A percentile compares a stretch with the other conserved stretches of the same genome.
Evolutionary conservation across 202 grass and related monocot genomes (phyloP).

Genomic region (Setaria italica): DNA sequence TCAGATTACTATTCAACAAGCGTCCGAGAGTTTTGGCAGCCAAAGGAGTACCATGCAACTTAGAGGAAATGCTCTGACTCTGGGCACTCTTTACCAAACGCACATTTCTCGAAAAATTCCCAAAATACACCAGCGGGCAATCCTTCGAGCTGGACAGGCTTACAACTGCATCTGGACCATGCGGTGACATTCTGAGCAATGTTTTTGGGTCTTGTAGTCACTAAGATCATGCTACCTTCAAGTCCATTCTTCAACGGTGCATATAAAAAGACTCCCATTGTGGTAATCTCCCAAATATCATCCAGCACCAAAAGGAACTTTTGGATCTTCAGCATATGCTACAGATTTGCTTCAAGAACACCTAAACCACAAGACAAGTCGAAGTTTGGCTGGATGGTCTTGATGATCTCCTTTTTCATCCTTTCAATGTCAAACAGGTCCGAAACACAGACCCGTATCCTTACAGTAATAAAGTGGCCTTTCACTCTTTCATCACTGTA

Average conservation of each 20-base stretch:
- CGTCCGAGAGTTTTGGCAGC: constrained; percentile 53
- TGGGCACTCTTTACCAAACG: background rate
- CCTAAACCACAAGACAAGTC: background rate
- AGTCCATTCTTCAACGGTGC: constrained; percentile 16
- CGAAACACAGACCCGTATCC: constrained; percentile 57
- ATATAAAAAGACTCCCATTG: constrained; percentile 16
- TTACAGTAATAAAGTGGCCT: constrained; percentile 10
- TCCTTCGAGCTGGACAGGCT: background rate
- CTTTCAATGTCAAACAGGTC: constrained; percentile 43
- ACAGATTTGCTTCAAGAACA: background rate
- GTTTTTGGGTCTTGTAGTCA: constrained; percentile 44
- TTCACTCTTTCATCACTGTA: constrained; percentile 38
- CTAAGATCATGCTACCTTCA: constrained; percentile 35
- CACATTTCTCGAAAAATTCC: constrained; percentile 18
- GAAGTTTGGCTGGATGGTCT: background rate
- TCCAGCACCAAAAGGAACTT: constrained; percentile 59
- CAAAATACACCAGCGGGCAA: constrained; percentile 28
- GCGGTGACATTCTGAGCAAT: background rate
- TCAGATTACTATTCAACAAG: constrained; percentile 3
- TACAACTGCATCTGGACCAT: background rate
- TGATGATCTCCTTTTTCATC: constrained; percentile 46
- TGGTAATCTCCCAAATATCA: constrained; percentile 49
- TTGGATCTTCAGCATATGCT: background rate
- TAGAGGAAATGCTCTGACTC: constrained; percentile 4
- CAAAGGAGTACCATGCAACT: constrained; percentile 39